A percentile compares a stretch with the other conserved stretches of the same genome.
phyloP scores from a whole-genome alignment of 169 alveolate genomes.

The Neospora caninum region DNA sequence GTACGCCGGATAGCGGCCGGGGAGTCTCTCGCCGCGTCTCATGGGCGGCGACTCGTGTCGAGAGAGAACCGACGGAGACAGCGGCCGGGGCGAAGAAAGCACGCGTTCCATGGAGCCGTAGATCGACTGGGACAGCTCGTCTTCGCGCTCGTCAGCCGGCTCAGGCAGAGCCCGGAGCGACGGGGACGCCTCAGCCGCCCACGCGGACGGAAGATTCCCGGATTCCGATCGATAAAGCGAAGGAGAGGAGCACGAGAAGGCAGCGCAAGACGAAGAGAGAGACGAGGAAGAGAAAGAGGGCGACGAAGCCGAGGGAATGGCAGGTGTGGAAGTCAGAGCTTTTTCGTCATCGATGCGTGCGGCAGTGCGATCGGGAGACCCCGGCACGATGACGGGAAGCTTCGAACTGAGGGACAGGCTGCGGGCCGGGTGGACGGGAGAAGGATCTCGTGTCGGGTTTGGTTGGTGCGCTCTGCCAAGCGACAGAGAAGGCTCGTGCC shows the following conservation, averaged over 20 bases:
- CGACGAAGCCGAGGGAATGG: no score
- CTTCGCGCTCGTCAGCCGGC: background rate
- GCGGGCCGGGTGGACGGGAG: no score
- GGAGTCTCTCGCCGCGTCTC: background rate
- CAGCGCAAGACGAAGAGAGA: background rate
- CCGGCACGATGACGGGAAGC: no score
- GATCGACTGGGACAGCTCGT: background rate
- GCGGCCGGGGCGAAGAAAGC: background rate
- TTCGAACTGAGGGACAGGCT: no score
- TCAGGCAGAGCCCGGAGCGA: background rate
- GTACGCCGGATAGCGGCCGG: no score
- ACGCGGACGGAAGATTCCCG: background rate
- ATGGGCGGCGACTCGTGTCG: background rate
- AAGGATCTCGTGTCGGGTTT: no score
- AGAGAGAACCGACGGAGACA: background rate
- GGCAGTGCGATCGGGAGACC: no score
- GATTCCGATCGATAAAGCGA: background rate
- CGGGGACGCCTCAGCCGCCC: background rate
- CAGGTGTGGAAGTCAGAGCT: no score
- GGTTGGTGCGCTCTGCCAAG: no score
- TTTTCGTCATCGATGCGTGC: no score
- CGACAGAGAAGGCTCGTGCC: no score
- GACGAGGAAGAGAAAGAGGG: background rate
- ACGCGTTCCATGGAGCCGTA: background rate
- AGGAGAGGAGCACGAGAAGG: background rate